A percentile compares a stretch with the other conserved stretches of the same genome.
phyloP scores from a whole-genome alignment of 2,329 filamentous ascomycete genomes.

The Aspergillus tubingensis region DNA sequence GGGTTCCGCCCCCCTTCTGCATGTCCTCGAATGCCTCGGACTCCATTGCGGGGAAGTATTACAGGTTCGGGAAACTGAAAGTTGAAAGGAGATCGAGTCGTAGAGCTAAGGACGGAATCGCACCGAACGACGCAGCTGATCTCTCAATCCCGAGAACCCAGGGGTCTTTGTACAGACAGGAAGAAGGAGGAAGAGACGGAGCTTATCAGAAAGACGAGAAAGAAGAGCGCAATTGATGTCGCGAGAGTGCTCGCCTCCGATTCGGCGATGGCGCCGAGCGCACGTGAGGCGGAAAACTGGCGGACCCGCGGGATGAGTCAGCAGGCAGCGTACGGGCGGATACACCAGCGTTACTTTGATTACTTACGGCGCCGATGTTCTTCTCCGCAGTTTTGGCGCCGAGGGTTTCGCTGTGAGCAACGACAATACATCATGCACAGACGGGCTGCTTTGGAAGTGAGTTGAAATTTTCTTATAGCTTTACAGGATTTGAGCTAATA shows the following conservation, averaged over 20 bases:
- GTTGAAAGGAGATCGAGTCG: neutral
- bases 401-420: constrained; percentile 16
- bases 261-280: constrained; percentile 34
- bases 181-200: constrained; percentile 5
- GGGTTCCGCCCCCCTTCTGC: constrained; percentile 43
- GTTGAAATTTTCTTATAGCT: neutral
- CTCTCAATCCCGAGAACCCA: neutral
- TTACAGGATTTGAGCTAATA: neutral
- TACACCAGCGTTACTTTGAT: neutral
- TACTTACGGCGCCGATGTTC: neutral
- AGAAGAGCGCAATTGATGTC: constrained; percentile 20
- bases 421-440: constrained; percentile 35
- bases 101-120: neutral
- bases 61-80: neutral
- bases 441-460: constrained; percentile 37
- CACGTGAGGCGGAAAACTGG: constrained; percentile 31
- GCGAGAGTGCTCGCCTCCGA: constrained; percentile 26
- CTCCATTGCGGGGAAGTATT: constrained; percentile 28
- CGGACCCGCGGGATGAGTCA: constrained; percentile 8
- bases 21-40: constrained; percentile 39
- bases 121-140: neutral
- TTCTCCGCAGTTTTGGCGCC: constrained; percentile 16
- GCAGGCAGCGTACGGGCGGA: neutral
- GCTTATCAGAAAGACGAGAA: constrained; percentile 4
- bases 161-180: neutral